Conservation (phyloP, 2,329 filamentous ascomycete species). For the Botrytis tulipae region DNA sequence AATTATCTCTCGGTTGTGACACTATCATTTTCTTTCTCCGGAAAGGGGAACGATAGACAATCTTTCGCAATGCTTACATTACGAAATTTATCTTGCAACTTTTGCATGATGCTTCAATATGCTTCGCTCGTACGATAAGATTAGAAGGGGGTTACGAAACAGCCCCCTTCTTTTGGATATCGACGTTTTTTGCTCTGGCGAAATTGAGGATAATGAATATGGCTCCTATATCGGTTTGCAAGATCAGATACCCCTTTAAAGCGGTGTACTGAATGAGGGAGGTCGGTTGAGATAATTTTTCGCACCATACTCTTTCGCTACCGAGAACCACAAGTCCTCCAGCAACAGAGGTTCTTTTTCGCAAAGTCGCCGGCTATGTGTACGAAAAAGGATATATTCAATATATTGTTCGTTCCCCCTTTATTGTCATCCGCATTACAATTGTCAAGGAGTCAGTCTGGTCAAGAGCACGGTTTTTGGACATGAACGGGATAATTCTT, state of each 20-base stretch:
- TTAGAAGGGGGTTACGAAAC: neutral
- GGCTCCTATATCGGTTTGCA: neutral
- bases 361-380: neutral
- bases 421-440: neutral
- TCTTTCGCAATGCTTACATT: neutral
- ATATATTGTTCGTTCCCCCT: neutral
- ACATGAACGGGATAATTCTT: neutral
- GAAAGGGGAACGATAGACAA: neutral
- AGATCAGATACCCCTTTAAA: neutral
- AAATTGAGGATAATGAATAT: neutral
- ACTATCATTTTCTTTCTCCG: neutral
- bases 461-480: neutral
- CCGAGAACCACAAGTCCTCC: neutral
- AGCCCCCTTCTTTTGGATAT: neutral
- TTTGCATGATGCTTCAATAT: neutral
- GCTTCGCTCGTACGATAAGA: neutral
- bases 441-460: neutral
- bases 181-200: neutral
- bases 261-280: slow-evolving; percentile 5
- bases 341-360: neutral
- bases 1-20: neutral
- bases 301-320: neutral
- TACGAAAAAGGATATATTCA: neutral
- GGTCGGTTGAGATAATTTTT: neutral
- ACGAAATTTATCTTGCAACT: neutral